Evolutionary conservation across 306 rosid genomes (phyloP).

Genomic region (Crotalaria pallida): DNA sequence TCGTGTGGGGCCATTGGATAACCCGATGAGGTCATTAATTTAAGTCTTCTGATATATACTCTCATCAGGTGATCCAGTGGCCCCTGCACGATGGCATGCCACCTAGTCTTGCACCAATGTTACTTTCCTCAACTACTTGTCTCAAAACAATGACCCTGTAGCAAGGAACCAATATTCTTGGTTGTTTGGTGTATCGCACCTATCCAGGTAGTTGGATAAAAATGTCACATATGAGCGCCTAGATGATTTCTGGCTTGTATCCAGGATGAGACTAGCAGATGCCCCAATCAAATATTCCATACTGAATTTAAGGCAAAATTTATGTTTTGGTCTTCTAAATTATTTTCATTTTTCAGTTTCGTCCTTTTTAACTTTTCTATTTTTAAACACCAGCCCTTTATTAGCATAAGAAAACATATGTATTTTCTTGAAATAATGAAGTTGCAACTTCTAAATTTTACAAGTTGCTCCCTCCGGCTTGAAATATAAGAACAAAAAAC

Average conservation of each 20-base stretch:
- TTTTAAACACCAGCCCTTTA: no score
- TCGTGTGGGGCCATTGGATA: background rate
- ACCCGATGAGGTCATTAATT: background rate
- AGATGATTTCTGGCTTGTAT: constrained; percentile 24
- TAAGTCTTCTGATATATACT: background rate
- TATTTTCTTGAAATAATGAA: no score
- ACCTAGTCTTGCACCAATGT: background rate
- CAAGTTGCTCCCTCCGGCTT: no score
- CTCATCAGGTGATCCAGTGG: background rate
- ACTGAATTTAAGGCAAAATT: no score
- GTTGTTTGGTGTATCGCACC: constrained; percentile 23
- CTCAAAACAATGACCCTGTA: background rate
- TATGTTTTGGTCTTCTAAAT: no score
- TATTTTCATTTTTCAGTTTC: no score
- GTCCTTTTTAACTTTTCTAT: no score
- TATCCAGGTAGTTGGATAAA: constrained; percentile 29
- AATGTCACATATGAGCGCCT: constrained; percentile 4
- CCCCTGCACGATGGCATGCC: background rate
- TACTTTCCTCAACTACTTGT: background rate
- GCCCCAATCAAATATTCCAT: no score
- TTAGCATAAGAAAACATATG: no score
- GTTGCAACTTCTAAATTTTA: no score
- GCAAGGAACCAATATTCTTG: background rate
- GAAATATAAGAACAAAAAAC: no score
- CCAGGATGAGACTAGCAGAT: no score